These are phyloP conservation scores for Myxozyma monticola DNA, from an alignment of 805 yeast species.

Conservation along the genomic window DNA sequence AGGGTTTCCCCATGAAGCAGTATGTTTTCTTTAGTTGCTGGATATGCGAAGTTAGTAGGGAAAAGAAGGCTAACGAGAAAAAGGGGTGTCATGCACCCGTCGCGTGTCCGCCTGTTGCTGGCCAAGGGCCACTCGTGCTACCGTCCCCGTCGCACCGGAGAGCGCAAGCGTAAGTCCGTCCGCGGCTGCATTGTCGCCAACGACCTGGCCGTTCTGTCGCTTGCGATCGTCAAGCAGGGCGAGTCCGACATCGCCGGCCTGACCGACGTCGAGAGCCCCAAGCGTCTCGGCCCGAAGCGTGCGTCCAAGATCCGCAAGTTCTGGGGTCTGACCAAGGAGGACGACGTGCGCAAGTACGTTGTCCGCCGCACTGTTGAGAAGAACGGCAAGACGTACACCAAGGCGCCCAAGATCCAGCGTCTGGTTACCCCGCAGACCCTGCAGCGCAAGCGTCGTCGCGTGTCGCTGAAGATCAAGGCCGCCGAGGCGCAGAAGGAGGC, in stretches of 20 bases:
- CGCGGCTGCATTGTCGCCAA: slow-evolving; percentile 99
- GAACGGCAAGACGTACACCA: slow-evolving; percentile 96
- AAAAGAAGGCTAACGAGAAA: not conserved
- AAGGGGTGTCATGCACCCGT: slow-evolving; percentile 95
- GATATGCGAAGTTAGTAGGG: not conserved
- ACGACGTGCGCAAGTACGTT: slow-evolving; percentile 87
- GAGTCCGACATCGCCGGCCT: slow-evolving; percentile 93
- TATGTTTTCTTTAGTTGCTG: slow-evolving; percentile 4
- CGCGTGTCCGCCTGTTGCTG: slow-evolving; percentile 96
- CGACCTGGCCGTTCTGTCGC: slow-evolving; percentile 93
- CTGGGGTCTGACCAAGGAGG: slow-evolving; percentile 96
- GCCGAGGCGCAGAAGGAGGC: slow-evolving; percentile 99
- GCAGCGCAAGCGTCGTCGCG: slow-evolving; percentile 98
- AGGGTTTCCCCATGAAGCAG: slow-evolving; percentile 99
- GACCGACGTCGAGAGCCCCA: slow-evolving; percentile 92
- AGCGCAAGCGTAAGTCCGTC: slow-evolving; percentile 99
- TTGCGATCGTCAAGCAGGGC: slow-evolving; percentile 95
- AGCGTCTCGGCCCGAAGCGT: slow-evolving; percentile 99
- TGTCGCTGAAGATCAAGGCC: slow-evolving; percentile 88
- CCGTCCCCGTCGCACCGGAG: slow-evolving; percentile 99
- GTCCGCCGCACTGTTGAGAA: slow-evolving; percentile 87
- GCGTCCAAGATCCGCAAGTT: slow-evolving; percentile 99
- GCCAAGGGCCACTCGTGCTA: slow-evolving; percentile 95
- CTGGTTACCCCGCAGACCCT: slow-evolving; percentile 98
- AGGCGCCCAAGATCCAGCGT: slow-evolving; percentile 99